A percentile compares a stretch with the other conserved stretches of the same genome.
phyloP scores from a whole-genome alignment of 306 rosid species.

The Albizia julibrissin region DNA sequence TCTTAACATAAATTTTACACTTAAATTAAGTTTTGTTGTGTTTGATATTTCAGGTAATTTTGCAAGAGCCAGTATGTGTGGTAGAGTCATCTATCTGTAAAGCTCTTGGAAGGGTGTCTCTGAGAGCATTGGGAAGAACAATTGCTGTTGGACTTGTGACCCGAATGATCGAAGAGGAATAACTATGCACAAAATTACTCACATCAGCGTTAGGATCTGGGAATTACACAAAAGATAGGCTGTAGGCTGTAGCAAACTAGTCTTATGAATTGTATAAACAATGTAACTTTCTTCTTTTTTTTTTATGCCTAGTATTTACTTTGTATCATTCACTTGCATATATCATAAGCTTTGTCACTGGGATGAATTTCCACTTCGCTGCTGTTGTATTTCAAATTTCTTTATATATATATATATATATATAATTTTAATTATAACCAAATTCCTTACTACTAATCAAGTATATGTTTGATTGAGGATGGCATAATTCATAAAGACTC shows the following conservation, averaged over 20 bases:
- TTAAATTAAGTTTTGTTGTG: constrained; percentile 22
- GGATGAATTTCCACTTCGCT: too few relatives aligned
- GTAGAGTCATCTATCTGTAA: constrained; percentile 66
- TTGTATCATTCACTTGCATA: neutral
- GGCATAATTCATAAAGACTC: too few relatives aligned
- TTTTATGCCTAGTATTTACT: neutral
- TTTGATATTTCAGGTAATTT: constrained; percentile 54
- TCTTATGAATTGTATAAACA: neutral
- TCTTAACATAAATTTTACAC: neutral
- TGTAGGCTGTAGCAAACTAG: neutral
- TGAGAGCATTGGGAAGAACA: constrained; percentile 84
- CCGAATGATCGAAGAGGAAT: constrained; percentile 56
- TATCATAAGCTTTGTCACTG: too few relatives aligned
- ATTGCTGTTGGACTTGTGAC: constrained; percentile 81
- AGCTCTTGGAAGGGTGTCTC: constrained; percentile 84
- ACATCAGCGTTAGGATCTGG: neutral
- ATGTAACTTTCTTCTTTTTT: constrained; percentile 7
- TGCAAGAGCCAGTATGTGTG: constrained; percentile 77
- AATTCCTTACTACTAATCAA: too few relatives aligned
- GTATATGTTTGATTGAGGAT: too few relatives aligned
- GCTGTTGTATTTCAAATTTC: too few relatives aligned
- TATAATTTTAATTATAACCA: too few relatives aligned
- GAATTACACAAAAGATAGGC: constrained; percentile 17
- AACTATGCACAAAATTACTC: constrained; percentile 25
- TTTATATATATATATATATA: too few relatives aligned